Evolutionary conservation across 2,329 filamentous ascomycete genomes (phyloP), one percentile per base, ranked within the genome.

Genomic region (Xylaria sp.): DNA sequence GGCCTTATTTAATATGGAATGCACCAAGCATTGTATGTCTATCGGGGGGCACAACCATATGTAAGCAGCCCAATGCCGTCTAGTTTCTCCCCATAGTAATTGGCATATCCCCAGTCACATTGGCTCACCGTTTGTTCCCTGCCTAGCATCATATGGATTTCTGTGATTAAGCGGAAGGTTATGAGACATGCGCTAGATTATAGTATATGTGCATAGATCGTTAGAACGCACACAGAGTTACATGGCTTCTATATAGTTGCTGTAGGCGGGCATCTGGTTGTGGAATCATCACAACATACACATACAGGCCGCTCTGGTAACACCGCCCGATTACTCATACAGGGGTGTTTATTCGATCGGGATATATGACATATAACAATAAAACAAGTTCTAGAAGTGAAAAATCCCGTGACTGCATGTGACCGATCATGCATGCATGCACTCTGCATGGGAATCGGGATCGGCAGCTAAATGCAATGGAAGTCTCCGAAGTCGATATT

Each of bases 391-490:
- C 67, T 69, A 39, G 66, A 68, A 52, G 58, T 57, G 56, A 56
- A n/a, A 52, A 54, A 63, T 65, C 63, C 56, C 63, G 63, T 58
- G 62, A 60, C 39, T 63, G 41, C 50, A 66, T 66, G 66, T 69
- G 66, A 69, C 48, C 54, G 55, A 52, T 54, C 60, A 65, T 67
- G 68, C 65, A 55, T 55, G 60, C 50, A 67, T 61, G 64, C 56
- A 51, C 46, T 62, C 34, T 50, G 55, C 62, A 67, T 65, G n/a
- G 23, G 23, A 39, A 69, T 63, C 60, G 48, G 62, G 41, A 56
- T 66, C 64, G 50, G 50, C 34, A 54, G 50, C 57, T 50, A 9
- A 41, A 28, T 28, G 28, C 28, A 46, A 57, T 63, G 65, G 54
- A 67, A 39, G 46, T 57, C 59, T 52, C 25, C 60, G 34, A 50